These are phyloP conservation scores for Ophiostoma sp. DNA, from an alignment of 2,329 filamentous ascomycete genomes.

Conservation along the genomic window DNA sequence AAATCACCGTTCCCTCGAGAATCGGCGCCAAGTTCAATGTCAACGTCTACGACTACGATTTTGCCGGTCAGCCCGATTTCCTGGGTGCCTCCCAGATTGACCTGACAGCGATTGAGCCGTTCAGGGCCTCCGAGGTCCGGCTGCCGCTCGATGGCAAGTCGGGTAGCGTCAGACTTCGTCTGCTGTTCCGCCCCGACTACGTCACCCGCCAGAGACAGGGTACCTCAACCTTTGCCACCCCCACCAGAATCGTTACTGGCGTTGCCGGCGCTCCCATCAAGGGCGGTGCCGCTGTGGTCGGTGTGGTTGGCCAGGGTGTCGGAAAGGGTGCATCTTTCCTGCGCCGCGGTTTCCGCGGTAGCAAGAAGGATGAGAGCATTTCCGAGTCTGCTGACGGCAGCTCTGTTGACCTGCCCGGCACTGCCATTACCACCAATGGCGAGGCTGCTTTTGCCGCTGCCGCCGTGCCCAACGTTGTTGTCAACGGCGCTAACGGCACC, in stretches of 20 bases:
- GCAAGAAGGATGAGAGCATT: slow-evolving; percentile 53
- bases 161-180: slow-evolving; percentile 71
- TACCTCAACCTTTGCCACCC: slow-evolving; percentile 89
- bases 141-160: slow-evolving; percentile 83
- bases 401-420: slow-evolving; percentile 31
- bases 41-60: slow-evolving; percentile 92
- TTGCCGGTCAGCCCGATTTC: slow-evolving; percentile 89
- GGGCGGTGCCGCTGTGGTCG: slow-evolving; percentile 72
- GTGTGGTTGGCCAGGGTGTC: slow-evolving; percentile 68
- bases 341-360: slow-evolving; percentile 72
- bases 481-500: slow-evolving; percentile 37
- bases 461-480: slow-evolving; percentile 29
- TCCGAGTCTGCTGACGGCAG: slow-evolving; percentile 30
- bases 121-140: slow-evolving; percentile 69
- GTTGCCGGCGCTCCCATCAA: slow-evolving; percentile 88
- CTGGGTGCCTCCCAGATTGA: slow-evolving; percentile 74
- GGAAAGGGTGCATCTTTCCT: slow-evolving; percentile 88
- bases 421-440: slow-evolving; percentile 43
- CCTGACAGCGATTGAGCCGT: slow-evolving; percentile 76
- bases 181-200: slow-evolving; percentile 91
- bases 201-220: slow-evolving; percentile 81
- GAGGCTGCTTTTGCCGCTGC: slow-evolving; percentile 31
- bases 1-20: slow-evolving; percentile 73
- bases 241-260: slow-evolving; percentile 78
- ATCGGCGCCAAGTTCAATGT: slow-evolving; percentile 78